Evolutionary conservation across 2,329 filamentous ascomycete species (phyloP).

Genomic region (Ceratocystis cacaofunesta): DNA sequence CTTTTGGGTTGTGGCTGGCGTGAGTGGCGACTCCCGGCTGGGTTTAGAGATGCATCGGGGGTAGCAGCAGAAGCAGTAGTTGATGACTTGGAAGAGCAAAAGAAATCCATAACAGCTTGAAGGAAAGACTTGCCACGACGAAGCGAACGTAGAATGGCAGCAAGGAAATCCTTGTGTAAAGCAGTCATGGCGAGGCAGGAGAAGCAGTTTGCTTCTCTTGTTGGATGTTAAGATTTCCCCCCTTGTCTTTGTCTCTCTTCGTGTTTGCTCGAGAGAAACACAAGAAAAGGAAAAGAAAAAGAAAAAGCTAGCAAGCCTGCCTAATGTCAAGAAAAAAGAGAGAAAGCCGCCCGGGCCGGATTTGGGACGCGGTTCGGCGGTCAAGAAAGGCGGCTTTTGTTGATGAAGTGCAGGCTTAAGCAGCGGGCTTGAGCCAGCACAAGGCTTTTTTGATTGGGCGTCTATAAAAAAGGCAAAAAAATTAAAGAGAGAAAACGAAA

Average conservation of each 20-base stretch:
- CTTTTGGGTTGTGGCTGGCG: slow-evolving; percentile 6
- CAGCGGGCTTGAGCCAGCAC: neutral
- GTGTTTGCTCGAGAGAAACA: neutral
- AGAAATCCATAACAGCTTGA: slow-evolving; percentile 33
- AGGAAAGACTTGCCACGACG: slow-evolving; percentile 44
- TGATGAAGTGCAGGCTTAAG: neutral
- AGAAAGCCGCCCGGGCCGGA: neutral
- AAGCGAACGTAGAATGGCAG: slow-evolving; percentile 42
- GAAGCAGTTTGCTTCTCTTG: neutral
- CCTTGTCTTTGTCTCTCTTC: neutral
- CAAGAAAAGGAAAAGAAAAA: neutral
- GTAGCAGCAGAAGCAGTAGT: slow-evolving; percentile 25
- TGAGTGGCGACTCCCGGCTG: slow-evolving; percentile 2
- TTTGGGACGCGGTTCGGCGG: neutral
- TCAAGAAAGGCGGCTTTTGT: neutral
- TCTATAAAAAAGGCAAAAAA: neutral
- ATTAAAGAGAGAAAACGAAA: neutral
- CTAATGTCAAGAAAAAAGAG: neutral
- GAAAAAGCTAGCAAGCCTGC: neutral
- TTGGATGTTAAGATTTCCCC: neutral
- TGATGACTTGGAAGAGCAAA: slow-evolving; percentile 23
- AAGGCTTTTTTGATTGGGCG: neutral
- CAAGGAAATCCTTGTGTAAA: slow-evolving; percentile 38
- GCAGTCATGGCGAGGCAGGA: slow-evolving; percentile 33
- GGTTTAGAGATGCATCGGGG: slow-evolving; percentile 18